Base-by-base conservation (phyloP, 768 basidiomycete genomes). In the Auricularia cornea region DNA sequence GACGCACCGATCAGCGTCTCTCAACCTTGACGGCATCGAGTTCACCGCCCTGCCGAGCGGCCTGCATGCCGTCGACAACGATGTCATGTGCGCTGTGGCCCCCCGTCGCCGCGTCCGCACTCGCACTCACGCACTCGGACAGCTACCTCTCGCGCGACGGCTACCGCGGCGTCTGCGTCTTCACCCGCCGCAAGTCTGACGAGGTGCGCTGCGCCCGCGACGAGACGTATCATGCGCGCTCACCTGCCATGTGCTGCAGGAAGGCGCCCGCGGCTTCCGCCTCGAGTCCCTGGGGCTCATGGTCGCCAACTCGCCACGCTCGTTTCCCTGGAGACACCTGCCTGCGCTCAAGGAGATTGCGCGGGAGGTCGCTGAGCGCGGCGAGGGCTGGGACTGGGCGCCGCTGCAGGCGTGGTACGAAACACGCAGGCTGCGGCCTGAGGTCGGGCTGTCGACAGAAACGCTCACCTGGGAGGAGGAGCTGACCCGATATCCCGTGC, bases 21-120 rank as follows among this genome's bases (percentile, higher is more conserved):
- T 90, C 61, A 81, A 79, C 66, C 79, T 92, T 20, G 84, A 86
- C 31, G 80, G 84, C 68, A 79, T 93, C 60, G 92, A 93, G 72
- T 94, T 92, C 72, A 91, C 83, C 67, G 84, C 84, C 5, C 79
- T 94, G 12, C 92, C 92, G 0, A 92, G 90, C 66, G 91, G 91
- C 1, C 76, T 94, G 3, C 92, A 94, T 72, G 77, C 86, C 0
- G 83, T 93, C 28, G 90, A 92, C 67, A 80, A 82, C 38, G 91
- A 93, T 70, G 85, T 90, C 29, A 81, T 94, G 89, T 92, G 72
- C 69, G 87, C 76, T 29, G 16, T 48, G 60, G 18, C 33, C n/a
- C 57, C 35, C n/a, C n/a, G n/a, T n/a, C 48, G 51, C 61, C 60
- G 40, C 29, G 23, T 44, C n/a, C 60, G 38, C 40, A 29, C 59